phyloP scores from a whole-genome alignment of 140 eudicot genomes.

The Erigeron philadelphicus region DNA sequence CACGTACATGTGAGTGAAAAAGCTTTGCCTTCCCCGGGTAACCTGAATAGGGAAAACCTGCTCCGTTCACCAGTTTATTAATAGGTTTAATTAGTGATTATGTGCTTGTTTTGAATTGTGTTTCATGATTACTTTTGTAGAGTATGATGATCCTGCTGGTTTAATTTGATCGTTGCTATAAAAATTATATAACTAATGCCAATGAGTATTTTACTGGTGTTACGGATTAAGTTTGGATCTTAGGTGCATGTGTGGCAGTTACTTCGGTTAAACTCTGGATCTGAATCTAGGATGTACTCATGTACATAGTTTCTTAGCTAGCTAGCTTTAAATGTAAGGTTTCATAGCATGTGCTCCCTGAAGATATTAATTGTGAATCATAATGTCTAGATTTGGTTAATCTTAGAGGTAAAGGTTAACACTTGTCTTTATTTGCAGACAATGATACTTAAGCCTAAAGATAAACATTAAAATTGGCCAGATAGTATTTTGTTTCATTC shows the following conservation, averaged over 20 bases:
- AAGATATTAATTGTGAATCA: constrained; percentile 6
- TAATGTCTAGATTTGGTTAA: not conserved
- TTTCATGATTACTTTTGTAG: not conserved
- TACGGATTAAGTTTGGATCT: constrained; percentile 17
- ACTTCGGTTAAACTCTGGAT: constrained; percentile 23
- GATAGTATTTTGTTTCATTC: too few relatives aligned
- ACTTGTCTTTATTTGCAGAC: not conserved
- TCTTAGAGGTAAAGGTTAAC: constrained; percentile 1
- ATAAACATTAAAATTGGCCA: too few relatives aligned
- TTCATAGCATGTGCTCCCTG: constrained; percentile 8
- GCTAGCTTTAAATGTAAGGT: constrained; percentile 17
- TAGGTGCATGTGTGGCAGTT: constrained; percentile 22
- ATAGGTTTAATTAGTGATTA: not conserved
- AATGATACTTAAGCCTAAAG: too few relatives aligned
- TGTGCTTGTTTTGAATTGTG: not conserved
- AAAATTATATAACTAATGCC: not conserved
- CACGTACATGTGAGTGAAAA: too few relatives aligned
- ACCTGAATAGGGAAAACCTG: too few relatives aligned
- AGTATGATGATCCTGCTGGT: not conserved
- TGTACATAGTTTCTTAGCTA: constrained; percentile 9
- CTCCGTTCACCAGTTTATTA: too few relatives aligned
- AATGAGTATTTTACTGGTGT: not conserved
- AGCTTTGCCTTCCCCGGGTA: too few relatives aligned
- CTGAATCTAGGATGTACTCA: constrained; percentile 17
- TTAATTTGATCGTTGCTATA: not conserved